Evolutionary conservation across 495 filamentous ascomycete genomes (phyloP), one percentile per base, ranked within the genome.

Genomic region (Filosporella fistucella): DNA sequence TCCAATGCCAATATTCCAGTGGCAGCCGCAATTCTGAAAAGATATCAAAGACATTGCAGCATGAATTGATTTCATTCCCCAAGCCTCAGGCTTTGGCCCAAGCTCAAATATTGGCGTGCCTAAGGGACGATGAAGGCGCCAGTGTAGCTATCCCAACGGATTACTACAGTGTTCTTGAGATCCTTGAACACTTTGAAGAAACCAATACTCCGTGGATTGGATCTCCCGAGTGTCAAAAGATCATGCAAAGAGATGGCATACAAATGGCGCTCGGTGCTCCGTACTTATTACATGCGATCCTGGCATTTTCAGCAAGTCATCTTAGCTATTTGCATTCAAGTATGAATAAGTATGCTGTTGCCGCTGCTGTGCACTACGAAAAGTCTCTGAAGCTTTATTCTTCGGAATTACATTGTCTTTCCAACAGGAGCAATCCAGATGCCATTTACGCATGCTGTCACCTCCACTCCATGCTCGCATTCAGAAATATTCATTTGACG

Each of bases 231-330:
- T 45, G n/a, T 17, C 42, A 45, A 17, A 32, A 12, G 11, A 45
- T 26, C 12, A 10, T 45, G 8, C 42, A 45, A 33, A 3, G 20
- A 45, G 3, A 45, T 20, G 24, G 28, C 3, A 4, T 45, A 9
- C 26, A 18, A 16, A 9, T 45, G 3, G n/a, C n/a, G 7, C 14
- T 20, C 3, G 17, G 14, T 8, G 42, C 42, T 18, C 42, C 42
- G 14, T 45, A 45, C 26, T 12, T 45, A 4, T 4, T 45, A 14
- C 42, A 45, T 33, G 42, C 42, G 4, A 33, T 45, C 14, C 24
- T 45, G 3, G 28, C 42, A 7, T 10, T 45, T 2, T 45, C 42
- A 25, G 24, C 42, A 33, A 45, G 25, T 33, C 42, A 32, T 16
- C 10, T 45, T 2, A 22, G n/a, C n/a, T 33, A 5, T 17, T 20